Evolutionary conservation across 148 eudicot genomes (phyloP), one percentile per base, ranked within the genome.

Genomic region (Chenopodium formosanum): DNA sequence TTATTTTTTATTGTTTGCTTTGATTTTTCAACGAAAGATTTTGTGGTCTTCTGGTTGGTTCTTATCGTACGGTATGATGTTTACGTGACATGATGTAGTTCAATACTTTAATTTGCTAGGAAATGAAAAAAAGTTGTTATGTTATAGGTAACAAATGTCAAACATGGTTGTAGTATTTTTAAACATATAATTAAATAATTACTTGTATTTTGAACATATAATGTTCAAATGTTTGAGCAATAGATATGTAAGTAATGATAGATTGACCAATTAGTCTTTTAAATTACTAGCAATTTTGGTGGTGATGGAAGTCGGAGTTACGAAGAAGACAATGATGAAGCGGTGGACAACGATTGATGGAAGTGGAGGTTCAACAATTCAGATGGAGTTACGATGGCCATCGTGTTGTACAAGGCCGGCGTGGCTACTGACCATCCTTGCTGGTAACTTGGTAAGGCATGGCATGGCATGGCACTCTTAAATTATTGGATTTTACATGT

Each of bases 361-460:
- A 40, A 65, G 50, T 13, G 80, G 31, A 8, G 20, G 56, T n/a
- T 13, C 5, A 22, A 32, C 71, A 25, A 77, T 47, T 65, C 83
- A 65, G 47, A 25, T 52, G 25, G 73, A 74, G 0, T 47, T 47
- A 34, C 63, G 73, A 10, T 32, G 8, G 48, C 10, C 48, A 4
- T 22, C 78, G 0, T 44, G 73, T 52, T 81, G 65, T 32, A 31
- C 20, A 20, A 81, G 53, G 66, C 83, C 83, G 22, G 83, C 73
- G 31, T 81, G 83, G 83, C 78, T 81, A 20, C 72, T 81, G n/a
- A 74, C 73, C 1, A 25, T 79, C 48, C 83, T 81, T 48, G 73
- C 83, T 31, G 83, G 83, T 81, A 81, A 29, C n/a, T n/a, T n/a
- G n/a, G n/a, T n/a, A n/a, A n/a, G n/a, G n/a, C n/a, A n/a, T n/a